phyloP scores from a whole-genome alignment of 2,329 filamentous ascomycete genomes.

The Stagonosporopsis rhizophila region DNA sequence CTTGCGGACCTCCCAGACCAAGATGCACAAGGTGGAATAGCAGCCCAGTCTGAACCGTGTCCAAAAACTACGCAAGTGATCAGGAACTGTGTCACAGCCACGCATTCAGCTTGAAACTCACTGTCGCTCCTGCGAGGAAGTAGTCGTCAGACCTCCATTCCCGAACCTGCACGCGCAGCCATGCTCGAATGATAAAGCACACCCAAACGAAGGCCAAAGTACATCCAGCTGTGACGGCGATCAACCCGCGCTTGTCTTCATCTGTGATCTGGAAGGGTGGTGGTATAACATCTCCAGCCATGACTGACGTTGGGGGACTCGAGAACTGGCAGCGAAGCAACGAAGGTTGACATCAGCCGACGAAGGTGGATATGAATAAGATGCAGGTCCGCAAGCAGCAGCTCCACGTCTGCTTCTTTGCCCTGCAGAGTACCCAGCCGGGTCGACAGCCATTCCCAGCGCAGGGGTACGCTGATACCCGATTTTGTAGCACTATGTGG shows the following conservation, averaged over 20 bases:
- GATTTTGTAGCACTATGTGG: slow-evolving; percentile 1
- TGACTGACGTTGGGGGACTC: slow-evolving; percentile 12
- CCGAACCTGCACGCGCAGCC: slow-evolving; percentile 34
- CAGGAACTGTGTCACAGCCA: slow-evolving; percentile 13
- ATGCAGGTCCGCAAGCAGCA: slow-evolving; percentile 11
- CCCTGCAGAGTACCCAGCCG: slow-evolving; percentile 14
- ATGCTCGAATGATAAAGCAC: slow-evolving; percentile 42
- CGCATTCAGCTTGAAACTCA: slow-evolving; percentile 14
- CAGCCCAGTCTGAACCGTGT: slow-evolving; percentile 35
- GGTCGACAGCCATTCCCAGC: slow-evolving; percentile 6
- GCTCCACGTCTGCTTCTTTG: slow-evolving; percentile 11
- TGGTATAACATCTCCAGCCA: slow-evolving; percentile 33
- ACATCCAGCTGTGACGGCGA: slow-evolving; percentile 38
- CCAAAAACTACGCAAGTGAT: slow-evolving; percentile 31
- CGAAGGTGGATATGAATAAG: slow-evolving; percentile 11
- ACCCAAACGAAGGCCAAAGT: slow-evolving; percentile 40
- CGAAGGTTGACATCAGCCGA: slow-evolving; percentile 3
- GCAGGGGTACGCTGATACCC: slow-evolving; percentile 19
- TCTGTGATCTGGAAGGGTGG: slow-evolving; percentile 40
- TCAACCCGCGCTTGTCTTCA: slow-evolving; percentile 44
- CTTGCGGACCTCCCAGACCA: slow-evolving; percentile 33
- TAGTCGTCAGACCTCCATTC: slow-evolving; percentile 45
- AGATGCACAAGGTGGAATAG: slow-evolving; percentile 35
- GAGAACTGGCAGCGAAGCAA: slow-evolving; percentile 9
- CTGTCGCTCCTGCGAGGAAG: slow-evolving; percentile 33